Evolutionary conservation across 345 rosid species (phyloP).

Genomic region (Laguncularia racemosa): DNA sequence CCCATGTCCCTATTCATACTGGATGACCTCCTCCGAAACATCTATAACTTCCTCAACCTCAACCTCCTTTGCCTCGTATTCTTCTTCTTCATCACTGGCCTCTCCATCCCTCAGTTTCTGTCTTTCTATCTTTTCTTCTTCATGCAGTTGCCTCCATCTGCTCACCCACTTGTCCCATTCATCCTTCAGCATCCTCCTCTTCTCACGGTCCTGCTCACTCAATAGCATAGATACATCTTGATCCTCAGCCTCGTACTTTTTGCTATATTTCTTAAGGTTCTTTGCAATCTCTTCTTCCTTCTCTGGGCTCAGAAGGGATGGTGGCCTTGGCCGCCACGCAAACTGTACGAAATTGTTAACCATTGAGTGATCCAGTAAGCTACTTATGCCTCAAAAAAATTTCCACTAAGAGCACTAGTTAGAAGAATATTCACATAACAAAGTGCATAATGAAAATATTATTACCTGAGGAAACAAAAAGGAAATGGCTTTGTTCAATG

Average conservation of each 20-base stretch:
- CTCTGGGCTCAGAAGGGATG: constrained; percentile 65
- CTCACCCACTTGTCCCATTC: constrained; percentile 84
- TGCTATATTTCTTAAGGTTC: constrained; percentile 83
- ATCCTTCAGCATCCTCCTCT: constrained; percentile 72
- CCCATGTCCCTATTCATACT: too few relatives aligned
- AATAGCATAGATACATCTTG: constrained; percentile 79
- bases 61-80: constrained; percentile 60
- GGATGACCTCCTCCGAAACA: constrained; percentile 43
- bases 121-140: constrained; percentile 65
- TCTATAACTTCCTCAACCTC: constrained; percentile 69
- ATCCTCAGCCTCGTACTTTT: constrained; percentile 90
- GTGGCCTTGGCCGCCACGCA: constrained; percentile 90
- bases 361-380: neutral
- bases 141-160: constrained; percentile 54
- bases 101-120: constrained; percentile 71
- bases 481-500: too few relatives aligned
- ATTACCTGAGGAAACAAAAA: too few relatives aligned
- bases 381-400: neutral
- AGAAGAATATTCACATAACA: too few relatives aligned
- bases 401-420: too few relatives aligned
- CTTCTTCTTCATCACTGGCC: constrained; percentile 85
- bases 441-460: too few relatives aligned
- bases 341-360: constrained; percentile 27
- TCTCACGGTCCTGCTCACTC: constrained; percentile 87
- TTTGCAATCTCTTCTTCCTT: constrained; percentile 90